A percentile compares a stretch with the other conserved stretches of the same genome.
phyloP scores from a whole-genome alignment of 1,284 basidiomycete species.

The Cutaneotrichosporon sp. region DNA sequence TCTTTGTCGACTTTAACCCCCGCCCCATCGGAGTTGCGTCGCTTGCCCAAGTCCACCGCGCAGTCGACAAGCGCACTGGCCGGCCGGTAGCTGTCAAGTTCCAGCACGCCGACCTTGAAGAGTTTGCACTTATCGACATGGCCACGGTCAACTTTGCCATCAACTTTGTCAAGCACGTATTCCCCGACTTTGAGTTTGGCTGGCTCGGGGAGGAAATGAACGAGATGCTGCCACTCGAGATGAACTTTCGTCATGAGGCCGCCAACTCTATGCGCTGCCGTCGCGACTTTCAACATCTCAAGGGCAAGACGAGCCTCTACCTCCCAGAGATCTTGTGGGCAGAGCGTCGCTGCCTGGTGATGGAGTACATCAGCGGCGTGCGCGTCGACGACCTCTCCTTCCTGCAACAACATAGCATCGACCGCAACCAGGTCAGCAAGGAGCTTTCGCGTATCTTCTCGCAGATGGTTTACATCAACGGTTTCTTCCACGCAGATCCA shows the following conservation, averaged over 20 bases:
- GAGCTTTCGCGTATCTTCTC: constrained; percentile 81
- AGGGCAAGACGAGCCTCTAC: constrained; percentile 74
- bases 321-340: constrained; percentile 85
- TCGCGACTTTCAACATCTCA: constrained; percentile 67
- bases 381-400: constrained; percentile 87
- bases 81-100: constrained; percentile 89
- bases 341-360: constrained; percentile 81
- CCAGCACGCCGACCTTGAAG: constrained; percentile 91
- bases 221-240: constrained; percentile 87
- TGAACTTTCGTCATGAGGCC: constrained; percentile 78
- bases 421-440: constrained; percentile 88
- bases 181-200: constrained; percentile 71
- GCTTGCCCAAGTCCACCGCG: constrained; percentile 92
- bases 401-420: constrained; percentile 78
- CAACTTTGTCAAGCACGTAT: constrained; percentile 81
- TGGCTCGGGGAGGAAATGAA: constrained; percentile 95
- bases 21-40: constrained; percentile 91
- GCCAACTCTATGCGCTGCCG: constrained; percentile 72
- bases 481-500: constrained; percentile 57
- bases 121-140: constrained; percentile 85
- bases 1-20: constrained; percentile 76
- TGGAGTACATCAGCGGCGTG: constrained; percentile 86
- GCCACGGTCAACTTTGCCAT: constrained; percentile 56
- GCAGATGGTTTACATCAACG: constrained; percentile 95
- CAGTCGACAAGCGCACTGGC: constrained; percentile 68